Conservation (phyloP, 1,139 yeast genomes). For the Yamadazyma sp. region DNA sequence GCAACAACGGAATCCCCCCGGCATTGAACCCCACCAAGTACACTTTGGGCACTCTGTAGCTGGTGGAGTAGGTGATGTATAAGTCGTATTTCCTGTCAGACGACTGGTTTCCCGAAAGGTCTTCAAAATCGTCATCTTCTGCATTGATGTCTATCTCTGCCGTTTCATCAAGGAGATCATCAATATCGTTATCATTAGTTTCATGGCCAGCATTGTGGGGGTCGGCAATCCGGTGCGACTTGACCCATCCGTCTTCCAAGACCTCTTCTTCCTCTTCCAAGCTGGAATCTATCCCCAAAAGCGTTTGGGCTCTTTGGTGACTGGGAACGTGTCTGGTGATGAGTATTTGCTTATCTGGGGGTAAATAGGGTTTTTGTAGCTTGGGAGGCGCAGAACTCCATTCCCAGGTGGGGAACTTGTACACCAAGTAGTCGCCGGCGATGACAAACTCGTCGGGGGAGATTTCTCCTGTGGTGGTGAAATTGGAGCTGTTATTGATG, state of each 20-base stretch:
- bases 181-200: slow-evolving; percentile 28
- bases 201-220: neutral
- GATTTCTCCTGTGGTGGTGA: slow-evolving; percentile 81
- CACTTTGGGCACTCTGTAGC: slow-evolving; percentile 94
- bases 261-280: slow-evolving; percentile 38
- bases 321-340: slow-evolving; percentile 91
- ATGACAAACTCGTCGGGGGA: slow-evolving; percentile 90
- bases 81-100: slow-evolving; percentile 73
- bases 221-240: slow-evolving; percentile 20
- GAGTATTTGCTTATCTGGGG: slow-evolving; percentile 80
- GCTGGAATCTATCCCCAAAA: slow-evolving; percentile 38
- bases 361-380: slow-evolving; percentile 68
- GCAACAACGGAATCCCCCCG: slow-evolving; percentile 82
- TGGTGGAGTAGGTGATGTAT: slow-evolving; percentile 88
- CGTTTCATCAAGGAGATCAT: slow-evolving; percentile 40
- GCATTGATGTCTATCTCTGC: slow-evolving; percentile 30
- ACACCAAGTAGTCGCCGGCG: slow-evolving; percentile 91
- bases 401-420: slow-evolving; percentile 95
- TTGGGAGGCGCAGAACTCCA: slow-evolving; percentile 78
- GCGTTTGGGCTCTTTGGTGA: slow-evolving; percentile 66
- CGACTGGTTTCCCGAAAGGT: slow-evolving; percentile 27
- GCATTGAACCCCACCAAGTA: slow-evolving; percentile 85
- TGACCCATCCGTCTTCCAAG: slow-evolving; percentile 63
- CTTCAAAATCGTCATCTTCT: slow-evolving; percentile 28
- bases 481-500: slow-evolving; percentile 77